phyloP scores from a whole-genome alignment of 208 protist genomes.

The Angomonas ambiguus region DNA sequence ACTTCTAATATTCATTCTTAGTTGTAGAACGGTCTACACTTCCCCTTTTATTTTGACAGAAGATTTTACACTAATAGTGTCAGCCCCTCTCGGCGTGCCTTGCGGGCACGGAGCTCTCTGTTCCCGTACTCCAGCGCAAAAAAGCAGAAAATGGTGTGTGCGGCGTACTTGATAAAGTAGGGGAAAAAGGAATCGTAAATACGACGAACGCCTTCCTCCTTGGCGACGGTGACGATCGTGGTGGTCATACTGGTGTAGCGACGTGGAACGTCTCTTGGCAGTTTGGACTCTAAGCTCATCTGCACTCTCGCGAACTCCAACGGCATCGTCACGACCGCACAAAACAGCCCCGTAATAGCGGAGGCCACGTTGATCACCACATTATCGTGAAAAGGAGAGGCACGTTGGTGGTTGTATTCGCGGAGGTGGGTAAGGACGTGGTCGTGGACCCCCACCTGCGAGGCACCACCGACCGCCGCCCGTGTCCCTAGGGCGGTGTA shows the following conservation, averaged over 20 bases:
- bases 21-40: too few species aligned
- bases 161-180: slow-evolving; percentile 84
- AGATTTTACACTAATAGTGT: neutral
- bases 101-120: neutral
- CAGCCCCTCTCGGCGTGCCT: neutral
- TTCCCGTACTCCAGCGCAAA: slow-evolving; percentile 77
- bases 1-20: too few species aligned
- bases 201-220: slow-evolving; percentile 70
- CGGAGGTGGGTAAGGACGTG: slow-evolving; percentile 81
- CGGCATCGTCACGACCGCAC: slow-evolving; percentile 86
- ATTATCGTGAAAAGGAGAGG: slow-evolving; percentile 47
- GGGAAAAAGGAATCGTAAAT: slow-evolving; percentile 87
- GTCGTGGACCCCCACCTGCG: slow-evolving; percentile 91
- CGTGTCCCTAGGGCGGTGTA: slow-evolving; percentile 71
- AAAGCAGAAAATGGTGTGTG: slow-evolving; percentile 89
- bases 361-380: slow-evolving; percentile 78
- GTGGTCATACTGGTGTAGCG: slow-evolving; percentile 76
- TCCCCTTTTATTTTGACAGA: too few species aligned
- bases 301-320: slow-evolving; percentile 86
- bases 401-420: slow-evolving; percentile 29
- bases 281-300: slow-evolving; percentile 83
- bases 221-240: slow-evolving; percentile 64
- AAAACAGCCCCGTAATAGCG: slow-evolving; percentile 80
- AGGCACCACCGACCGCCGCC: slow-evolving; percentile 80
- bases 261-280: slow-evolving; percentile 32